A percentile compares a stretch with the other conserved stretches of the same genome.
phyloP scores from a whole-genome alignment of 139 green algal genomes.

The Chlamydomonas incerta region DNA sequence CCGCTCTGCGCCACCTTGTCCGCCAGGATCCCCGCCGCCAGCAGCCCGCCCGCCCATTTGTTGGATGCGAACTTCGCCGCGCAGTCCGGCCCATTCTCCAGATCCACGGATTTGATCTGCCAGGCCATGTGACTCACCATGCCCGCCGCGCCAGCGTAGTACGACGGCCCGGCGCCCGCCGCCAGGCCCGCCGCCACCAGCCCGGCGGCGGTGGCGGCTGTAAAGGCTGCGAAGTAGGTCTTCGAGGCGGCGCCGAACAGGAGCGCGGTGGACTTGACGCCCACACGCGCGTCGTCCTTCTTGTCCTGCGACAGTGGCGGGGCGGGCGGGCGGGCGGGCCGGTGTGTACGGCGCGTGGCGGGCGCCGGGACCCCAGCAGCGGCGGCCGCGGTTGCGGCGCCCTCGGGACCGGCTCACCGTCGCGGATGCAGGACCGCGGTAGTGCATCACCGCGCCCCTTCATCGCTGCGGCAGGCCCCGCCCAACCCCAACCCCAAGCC shows the following conservation, averaged over 20 bases:
- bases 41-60: conserved; percentile 80
- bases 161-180: conserved; percentile 38
- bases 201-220: conserved; percentile 39
- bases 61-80: conserved; percentile 93
- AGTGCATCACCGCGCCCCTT: too few species aligned
- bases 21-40: conserved; percentile 84
- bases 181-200: conserved; percentile 55
- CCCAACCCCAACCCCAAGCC: too few species aligned
- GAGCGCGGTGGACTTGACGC: conserved; percentile 94
- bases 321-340: too few species aligned
- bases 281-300: conserved; percentile 83
- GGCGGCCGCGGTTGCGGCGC: too few species aligned
- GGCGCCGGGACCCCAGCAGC: too few species aligned
- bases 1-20: conserved; percentile 43
- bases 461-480: too few species aligned
- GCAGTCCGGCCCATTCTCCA: conserved; percentile 83
- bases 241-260: conserved; percentile 80
- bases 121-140: conserved; percentile 75
- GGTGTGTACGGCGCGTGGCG: too few species aligned
- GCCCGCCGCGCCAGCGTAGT: conserved; percentile 61
- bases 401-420: too few species aligned
- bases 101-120: conserved; percentile 82
- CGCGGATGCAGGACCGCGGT: too few species aligned
- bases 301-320: conserved; percentile 83
- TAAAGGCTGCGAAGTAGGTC: conserved; percentile 68